Base-by-base conservation (phyloP, 495 filamentous ascomycete genomes). In the Rhypophila decipiens region DNA sequence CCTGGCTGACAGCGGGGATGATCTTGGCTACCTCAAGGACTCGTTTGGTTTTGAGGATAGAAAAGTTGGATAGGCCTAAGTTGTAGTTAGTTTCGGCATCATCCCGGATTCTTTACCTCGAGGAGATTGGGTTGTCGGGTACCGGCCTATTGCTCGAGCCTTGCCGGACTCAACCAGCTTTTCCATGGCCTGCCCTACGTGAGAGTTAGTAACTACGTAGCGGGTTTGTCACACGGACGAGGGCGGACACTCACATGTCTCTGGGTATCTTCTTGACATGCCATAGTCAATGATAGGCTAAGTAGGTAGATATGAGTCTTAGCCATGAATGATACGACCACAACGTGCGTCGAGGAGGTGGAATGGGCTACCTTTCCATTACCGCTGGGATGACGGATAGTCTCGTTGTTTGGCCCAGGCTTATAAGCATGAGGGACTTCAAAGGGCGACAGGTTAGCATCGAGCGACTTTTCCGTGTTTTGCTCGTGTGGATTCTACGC, bases 41-140 rank as follows among this genome's bases (percentile, higher is more conserved):
- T 12, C 51, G 38, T 22, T 53, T 51, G 2, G 65, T 61, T 19
- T 70, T 63, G 3, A 63, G 47, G 3, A 63, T 47, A 40, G 56
- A 65, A 51, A 70, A 72, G 56, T 70, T 72, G 11, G 64, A 66
- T 12, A 73, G 51, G 9, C 62, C 57, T 63, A 21, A 48, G 21
- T 2, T 20, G 18, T 9, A 19, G 17, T 29, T 38, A 51, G 37
- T 31, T 7, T 4, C 11, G 23, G 3, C 9, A 5, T 43, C 2
- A 11, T 12, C 8, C 11, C 29, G 15, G 13, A 10, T 15, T 5
- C 24, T 10, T 20, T n/a, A 13, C 19, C 19, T 12, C 2, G n/a
- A 12, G 19, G 18, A n/a, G 11, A 37, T 13, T 12, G 24, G 21
- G 20, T 17, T 1, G 24, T 23, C 24, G 20, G 27, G 31, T 8